A percentile compares a stretch with the other conserved stretches of the same genome.
Conservation (phyloP, 441 rosid genomes). For the Euphorbia schlechtendalii region DNA sequence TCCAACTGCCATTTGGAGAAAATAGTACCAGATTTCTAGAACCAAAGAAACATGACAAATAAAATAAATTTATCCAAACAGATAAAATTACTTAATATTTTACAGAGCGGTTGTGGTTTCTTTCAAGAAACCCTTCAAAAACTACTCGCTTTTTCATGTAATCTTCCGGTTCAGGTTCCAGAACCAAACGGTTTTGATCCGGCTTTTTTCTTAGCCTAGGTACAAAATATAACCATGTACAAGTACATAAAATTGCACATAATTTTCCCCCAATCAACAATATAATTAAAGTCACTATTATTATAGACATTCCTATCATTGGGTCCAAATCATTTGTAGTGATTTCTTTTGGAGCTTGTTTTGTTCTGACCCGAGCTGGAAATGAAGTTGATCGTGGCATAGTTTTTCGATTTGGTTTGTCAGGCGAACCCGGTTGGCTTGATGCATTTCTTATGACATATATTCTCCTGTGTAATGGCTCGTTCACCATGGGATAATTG, state of each 20-base stretch:
- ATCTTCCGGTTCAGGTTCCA: conserved; percentile 31
- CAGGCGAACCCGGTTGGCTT: conserved; percentile 24
- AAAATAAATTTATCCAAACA: too few relatives aligned
- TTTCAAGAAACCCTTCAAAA: conserved; percentile 61
- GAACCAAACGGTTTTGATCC: conserved; percentile 12
- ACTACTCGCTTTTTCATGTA: conserved; percentile 50
- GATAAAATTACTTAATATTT: too few relatives aligned
- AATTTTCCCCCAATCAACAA: conserved; percentile 61
- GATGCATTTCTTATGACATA: conserved; percentile 16
- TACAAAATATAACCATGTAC: conserved; percentile 56
- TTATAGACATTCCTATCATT: conserved; percentile 43
- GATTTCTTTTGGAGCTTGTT: neutral
- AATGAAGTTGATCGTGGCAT: conserved; percentile 16
- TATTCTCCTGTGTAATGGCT: conserved; percentile 20
- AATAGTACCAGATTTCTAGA: too few relatives aligned
- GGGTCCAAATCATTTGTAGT: conserved; percentile 25
- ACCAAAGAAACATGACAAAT: too few relatives aligned
- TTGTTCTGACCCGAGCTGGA: neutral
- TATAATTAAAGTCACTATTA: conserved; percentile 46
- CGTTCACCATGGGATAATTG: conserved; percentile 4
- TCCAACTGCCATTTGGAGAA: too few relatives aligned
- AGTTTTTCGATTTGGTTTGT: neutral
- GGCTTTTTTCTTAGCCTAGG: conserved; percentile 24
- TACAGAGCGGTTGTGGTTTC: conserved; percentile 24
- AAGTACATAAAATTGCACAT: conserved; percentile 69